These are phyloP conservation scores for Pleurotus tuber-regium DNA, from an alignment of 768 basidiomycete species.

Conservation along the genomic window DNA sequence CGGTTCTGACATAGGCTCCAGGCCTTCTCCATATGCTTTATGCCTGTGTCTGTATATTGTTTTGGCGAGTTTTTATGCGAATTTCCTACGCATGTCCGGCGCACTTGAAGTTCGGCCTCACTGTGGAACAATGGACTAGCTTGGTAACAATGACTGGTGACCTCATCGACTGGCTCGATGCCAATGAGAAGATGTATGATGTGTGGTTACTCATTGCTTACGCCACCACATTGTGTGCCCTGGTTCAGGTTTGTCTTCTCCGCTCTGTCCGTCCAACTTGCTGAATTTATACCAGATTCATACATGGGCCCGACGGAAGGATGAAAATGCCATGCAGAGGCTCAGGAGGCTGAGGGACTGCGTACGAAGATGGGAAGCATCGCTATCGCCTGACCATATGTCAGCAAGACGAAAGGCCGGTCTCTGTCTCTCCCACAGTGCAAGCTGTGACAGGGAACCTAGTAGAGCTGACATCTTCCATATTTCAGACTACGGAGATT, in stretches of 20 bases:
- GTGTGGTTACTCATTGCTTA: slow-evolving; percentile 87
- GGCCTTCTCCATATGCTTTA: slow-evolving; percentile 88
- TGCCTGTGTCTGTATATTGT: slow-evolving; percentile 91
- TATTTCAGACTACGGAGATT: slow-evolving; percentile 82
- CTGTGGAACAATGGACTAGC: slow-evolving; percentile 74
- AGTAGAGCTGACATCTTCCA: slow-evolving; percentile 1
- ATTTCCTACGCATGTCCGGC: slow-evolving; percentile 91
- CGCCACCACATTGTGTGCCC: slow-evolving; percentile 82
- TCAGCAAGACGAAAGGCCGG: slow-evolving; percentile 85
- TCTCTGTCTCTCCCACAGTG: slow-evolving; percentile 16
- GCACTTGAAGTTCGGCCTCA: slow-evolving; percentile 84
- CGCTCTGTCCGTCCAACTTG: slow-evolving; percentile 1
- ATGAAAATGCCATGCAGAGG: slow-evolving; percentile 68
- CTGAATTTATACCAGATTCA: slow-evolving; percentile 63
- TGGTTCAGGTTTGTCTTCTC: slow-evolving; percentile 70
- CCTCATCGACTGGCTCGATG: slow-evolving; percentile 87
- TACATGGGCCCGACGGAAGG: slow-evolving; percentile 85
- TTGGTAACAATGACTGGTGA: slow-evolving; percentile 74
- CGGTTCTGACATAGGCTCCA: slow-evolving; percentile 24
- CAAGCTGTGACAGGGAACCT: neutral
- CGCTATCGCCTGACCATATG: slow-evolving; percentile 92
- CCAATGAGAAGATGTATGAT: slow-evolving; percentile 78
- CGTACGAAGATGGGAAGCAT: slow-evolving; percentile 82
- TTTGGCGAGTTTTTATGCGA: slow-evolving; percentile 98
- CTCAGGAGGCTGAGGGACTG: slow-evolving; percentile 82